These are phyloP conservation scores for Erigeron canadensis DNA, from an alignment of 129 eudicot genomes.

Conservation along the genomic window DNA sequence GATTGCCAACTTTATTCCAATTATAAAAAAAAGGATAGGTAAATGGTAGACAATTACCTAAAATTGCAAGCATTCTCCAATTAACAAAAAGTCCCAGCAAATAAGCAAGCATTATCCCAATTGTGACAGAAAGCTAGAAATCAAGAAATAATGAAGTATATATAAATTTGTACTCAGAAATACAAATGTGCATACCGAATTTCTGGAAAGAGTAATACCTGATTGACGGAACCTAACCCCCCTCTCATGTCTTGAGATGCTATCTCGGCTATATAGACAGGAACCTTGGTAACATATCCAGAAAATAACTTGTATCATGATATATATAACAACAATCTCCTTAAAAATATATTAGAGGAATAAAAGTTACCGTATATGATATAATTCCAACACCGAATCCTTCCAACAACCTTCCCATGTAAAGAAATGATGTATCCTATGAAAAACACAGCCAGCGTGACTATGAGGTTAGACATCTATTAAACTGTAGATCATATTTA, in stretches of 20 bases:
- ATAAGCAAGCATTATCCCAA: constrained; percentile 89
- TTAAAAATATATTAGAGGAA: constrained; percentile 13
- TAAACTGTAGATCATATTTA: neutral
- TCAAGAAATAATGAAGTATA: constrained; percentile 10
- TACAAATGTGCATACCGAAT: constrained; percentile 16
- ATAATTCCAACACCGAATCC: constrained; percentile 98
- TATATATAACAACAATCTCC: constrained; percentile 2
- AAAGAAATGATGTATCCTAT: constrained; percentile 83
- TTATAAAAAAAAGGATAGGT: neutral
- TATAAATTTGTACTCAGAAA: neutral
- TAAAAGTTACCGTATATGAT: constrained; percentile 69
- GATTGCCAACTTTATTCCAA: neutral
- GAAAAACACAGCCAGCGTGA: constrained; percentile 12
- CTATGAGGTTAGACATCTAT: neutral
- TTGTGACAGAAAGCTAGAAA: constrained; percentile 80
- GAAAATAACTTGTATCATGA: constrained; percentile 10
- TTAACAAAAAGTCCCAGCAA: constrained; percentile 75
- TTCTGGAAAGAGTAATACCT: constrained; percentile 43
- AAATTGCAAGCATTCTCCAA: constrained; percentile 90
- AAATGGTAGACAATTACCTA: constrained; percentile 49
- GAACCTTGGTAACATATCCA: constrained; percentile 54
- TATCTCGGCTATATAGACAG: constrained; percentile 97
- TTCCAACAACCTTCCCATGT: constrained; percentile 96
- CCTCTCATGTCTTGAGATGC: constrained; percentile 96
- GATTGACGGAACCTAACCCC: constrained; percentile 87